Percentiles rank a stretch among this genome's conserved stretches.
These are phyloP conservation scores for Dimocarpus longan DNA, from an alignment of 345 rosid genomes.

Conservation along the genomic window DNA sequence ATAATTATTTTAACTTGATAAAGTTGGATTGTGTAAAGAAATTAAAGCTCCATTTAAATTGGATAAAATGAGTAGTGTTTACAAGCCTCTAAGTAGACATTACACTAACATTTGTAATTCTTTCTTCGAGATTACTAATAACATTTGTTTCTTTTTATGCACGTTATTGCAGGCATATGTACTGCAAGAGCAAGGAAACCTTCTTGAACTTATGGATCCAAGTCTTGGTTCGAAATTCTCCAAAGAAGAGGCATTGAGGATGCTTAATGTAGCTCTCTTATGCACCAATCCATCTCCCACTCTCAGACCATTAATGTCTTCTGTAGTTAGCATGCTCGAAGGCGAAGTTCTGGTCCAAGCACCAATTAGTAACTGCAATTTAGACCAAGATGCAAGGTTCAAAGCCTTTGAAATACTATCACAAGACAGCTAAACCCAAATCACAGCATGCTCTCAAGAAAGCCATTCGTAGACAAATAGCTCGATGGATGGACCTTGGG, in stretches of 20 bases:
- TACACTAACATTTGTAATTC: neutral
- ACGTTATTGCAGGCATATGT: conserved; percentile 69
- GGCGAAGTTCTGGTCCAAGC: conserved; percentile 74
- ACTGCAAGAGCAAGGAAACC: conserved; percentile 90
- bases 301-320: conserved; percentile 81
- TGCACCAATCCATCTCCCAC: conserved; percentile 96
- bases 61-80: no score
- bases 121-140: neutral
- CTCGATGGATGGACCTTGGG: conserved; percentile 37
- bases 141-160: neutral
- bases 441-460: conserved; percentile 44
- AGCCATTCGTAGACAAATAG: conserved; percentile 43
- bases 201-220: conserved; percentile 83
- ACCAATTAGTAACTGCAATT: conserved; percentile 61
- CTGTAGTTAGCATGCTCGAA: conserved; percentile 79
- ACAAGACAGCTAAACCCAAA: conserved; percentile 59
- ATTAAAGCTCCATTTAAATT: no score
- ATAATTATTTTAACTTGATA: neutral
- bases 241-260: conserved; percentile 61
- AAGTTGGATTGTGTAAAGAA: no score
- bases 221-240: conserved; percentile 53
- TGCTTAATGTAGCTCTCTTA: conserved; percentile 71
- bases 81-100: neutral
- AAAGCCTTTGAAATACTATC: conserved; percentile 72
- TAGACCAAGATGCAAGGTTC: conserved; percentile 64